A percentile compares a stretch with the other conserved stretches of the same genome.
Evolutionary conservation across 352 stramenopile genomes (phyloP).

Genomic region (Pythium dissotocum): DNA sequence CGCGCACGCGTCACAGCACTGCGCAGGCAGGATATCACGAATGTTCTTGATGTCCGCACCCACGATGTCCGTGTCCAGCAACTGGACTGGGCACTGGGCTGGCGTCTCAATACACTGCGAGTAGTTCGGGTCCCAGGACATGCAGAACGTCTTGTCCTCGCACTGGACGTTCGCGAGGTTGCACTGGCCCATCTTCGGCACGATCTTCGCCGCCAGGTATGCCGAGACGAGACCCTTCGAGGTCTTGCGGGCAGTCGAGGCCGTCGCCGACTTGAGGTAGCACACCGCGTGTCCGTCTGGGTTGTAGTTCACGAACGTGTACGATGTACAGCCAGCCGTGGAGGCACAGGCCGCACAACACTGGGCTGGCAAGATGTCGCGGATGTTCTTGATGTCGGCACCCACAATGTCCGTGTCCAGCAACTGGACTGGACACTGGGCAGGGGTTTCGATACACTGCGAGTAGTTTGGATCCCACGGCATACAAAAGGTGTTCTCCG

Average conservation of each 20-base stretch:
- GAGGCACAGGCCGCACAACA: neutral
- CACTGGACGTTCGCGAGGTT: neutral
- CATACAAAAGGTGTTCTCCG: neutral
- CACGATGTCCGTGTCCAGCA: neutral
- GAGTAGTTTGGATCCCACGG: neutral
- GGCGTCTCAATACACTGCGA: neutral
- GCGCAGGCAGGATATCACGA: neutral
- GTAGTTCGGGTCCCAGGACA: neutral
- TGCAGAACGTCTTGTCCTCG: neutral
- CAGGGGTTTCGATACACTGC: neutral
- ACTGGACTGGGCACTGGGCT: neutral
- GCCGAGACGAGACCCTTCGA: neutral
- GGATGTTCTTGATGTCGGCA: neutral
- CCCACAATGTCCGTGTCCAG: neutral
- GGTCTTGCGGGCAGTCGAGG: neutral
- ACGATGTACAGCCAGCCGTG: neutral
- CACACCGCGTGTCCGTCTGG: neutral
- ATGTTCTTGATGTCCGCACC: neutral
- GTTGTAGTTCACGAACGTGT: slow-evolving; percentile 5
- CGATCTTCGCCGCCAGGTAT: neutral
- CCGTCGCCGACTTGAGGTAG: neutral
- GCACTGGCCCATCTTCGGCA: neutral
- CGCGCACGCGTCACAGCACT: neutral
- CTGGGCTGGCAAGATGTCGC: neutral
- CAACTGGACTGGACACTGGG: neutral